Conservation (phyloP, 2,329 filamentous ascomycete species). For the Elsinoe ampelina region DNA sequence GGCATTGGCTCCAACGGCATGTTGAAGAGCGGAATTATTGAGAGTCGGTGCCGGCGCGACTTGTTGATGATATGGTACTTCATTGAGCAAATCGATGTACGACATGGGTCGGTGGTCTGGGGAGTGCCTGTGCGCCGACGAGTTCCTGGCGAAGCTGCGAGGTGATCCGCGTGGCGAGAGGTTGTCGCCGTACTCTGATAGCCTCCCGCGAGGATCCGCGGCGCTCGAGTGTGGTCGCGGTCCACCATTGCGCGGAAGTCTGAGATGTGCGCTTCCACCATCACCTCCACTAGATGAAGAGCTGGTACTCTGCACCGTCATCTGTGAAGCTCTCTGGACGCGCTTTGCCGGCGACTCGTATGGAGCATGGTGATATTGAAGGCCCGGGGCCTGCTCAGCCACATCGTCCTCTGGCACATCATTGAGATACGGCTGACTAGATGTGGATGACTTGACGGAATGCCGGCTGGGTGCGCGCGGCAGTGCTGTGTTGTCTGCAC, state of each 20-base stretch:
- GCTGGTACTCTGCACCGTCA: constrained; percentile 23
- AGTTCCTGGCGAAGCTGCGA: constrained; percentile 36
- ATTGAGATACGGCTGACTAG: constrained; percentile 13
- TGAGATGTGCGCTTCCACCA: constrained; percentile 18
- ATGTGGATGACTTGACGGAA: constrained; percentile 11
- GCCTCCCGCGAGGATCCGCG: constrained; percentile 61
- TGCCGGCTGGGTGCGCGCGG: constrained; percentile 9
- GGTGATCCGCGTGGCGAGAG: constrained; percentile 31
- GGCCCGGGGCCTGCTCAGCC: constrained; percentile 27
- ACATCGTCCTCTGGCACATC: constrained; percentile 21
- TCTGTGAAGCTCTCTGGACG: constrained; percentile 24
- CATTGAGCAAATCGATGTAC: constrained; percentile 52
- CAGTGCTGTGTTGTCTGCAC: background rate
- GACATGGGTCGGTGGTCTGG: constrained; percentile 50
- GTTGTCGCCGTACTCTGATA: constrained; percentile 37
- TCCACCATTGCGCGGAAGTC: constrained; percentile 46
- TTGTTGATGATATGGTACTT: constrained; percentile 71
- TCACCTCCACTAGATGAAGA: constrained; percentile 23
- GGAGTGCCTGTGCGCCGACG: constrained; percentile 45
- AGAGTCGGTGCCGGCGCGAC: constrained; percentile 54
- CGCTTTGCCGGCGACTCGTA: constrained; percentile 29
- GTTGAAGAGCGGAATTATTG: constrained; percentile 73
- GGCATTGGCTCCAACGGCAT: constrained; percentile 75
- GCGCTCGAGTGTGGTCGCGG: constrained; percentile 72
- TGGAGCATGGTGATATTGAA: constrained; percentile 45